phyloP scores from a whole-genome alignment of 495 filamentous ascomycete species.

The Filosporella fistucella region DNA sequence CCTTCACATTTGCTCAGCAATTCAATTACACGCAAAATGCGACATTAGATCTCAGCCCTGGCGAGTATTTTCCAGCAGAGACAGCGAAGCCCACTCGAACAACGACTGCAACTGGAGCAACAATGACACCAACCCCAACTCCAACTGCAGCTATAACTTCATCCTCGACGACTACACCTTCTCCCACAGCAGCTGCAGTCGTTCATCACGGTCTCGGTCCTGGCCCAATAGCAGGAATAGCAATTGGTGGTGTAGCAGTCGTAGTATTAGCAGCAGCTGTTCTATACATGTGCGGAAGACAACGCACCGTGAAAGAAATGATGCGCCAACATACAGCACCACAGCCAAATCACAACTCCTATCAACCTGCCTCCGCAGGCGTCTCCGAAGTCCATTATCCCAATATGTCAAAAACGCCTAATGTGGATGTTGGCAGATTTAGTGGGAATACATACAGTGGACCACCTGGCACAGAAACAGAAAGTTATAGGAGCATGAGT shows the following conservation, averaged over 20 bases:
- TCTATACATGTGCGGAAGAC: slow-evolving; percentile 38
- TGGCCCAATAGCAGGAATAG: slow-evolving; percentile 44
- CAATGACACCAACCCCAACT: slow-evolving; percentile 2
- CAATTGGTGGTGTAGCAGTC: slow-evolving; percentile 37
- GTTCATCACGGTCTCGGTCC: slow-evolving; percentile 16
- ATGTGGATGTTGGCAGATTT: not conserved
- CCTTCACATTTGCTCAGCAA: slow-evolving; percentile 10
- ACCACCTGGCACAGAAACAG: not conserved
- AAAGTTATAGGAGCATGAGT: slow-evolving; percentile 15
- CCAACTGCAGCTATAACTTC: slow-evolving; percentile 12
- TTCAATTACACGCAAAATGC: slow-evolving; percentile 10
- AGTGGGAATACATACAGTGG: not conserved
- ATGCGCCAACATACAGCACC: not conserved
- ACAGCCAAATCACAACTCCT: slow-evolving; percentile 8
- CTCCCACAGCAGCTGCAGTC: not conserved
- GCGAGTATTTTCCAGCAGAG: slow-evolving; percentile 14
- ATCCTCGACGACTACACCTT: slow-evolving; percentile 3
- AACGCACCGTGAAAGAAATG: slow-evolving; percentile 18
- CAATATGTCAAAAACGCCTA: slow-evolving; percentile 14
- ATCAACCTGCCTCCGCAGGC: slow-evolving; percentile 8
- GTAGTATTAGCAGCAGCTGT: slow-evolving; percentile 31
- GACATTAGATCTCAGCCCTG: slow-evolving; percentile 13
- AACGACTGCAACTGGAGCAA: slow-evolving; percentile 6
- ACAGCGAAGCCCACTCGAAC: not conserved
- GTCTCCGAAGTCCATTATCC: slow-evolving; percentile 17